phyloP scores from a whole-genome alignment of 805 yeast genomes.

The Yarrowia hollandica region DNA sequence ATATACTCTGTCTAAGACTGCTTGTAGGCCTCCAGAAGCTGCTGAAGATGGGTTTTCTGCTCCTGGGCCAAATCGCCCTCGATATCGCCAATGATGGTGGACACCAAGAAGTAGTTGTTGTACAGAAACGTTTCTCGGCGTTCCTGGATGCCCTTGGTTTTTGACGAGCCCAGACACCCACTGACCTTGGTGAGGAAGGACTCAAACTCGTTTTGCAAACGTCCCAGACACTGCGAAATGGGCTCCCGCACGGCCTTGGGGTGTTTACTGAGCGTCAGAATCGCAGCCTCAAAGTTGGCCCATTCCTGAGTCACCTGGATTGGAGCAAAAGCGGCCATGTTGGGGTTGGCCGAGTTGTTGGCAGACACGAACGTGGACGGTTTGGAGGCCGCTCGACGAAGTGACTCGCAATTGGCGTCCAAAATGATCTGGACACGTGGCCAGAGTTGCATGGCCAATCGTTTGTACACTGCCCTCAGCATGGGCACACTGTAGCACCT shows the following conservation, averaged over 20 bases:
- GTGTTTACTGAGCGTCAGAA: slow-evolving; percentile 55
- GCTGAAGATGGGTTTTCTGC: slow-evolving; percentile 49
- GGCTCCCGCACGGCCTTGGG: slow-evolving; percentile 58
- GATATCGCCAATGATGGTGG: slow-evolving; percentile 54
- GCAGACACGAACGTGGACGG: slow-evolving; percentile 36
- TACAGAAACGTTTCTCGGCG: slow-evolving; percentile 65
- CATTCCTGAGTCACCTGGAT: slow-evolving; percentile 72
- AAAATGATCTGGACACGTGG: slow-evolving; percentile 77
- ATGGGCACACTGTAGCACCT: slow-evolving; percentile 71
- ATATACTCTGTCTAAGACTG: not conserved
- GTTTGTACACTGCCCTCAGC: slow-evolving; percentile 66
- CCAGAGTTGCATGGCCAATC: slow-evolving; percentile 72
- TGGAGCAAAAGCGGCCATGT: slow-evolving; percentile 39
- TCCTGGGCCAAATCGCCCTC: slow-evolving; percentile 47
- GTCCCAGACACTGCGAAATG: slow-evolving; percentile 61
- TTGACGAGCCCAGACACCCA: slow-evolving; percentile 39
- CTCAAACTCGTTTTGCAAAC: slow-evolving; percentile 80
- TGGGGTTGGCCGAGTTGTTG: slow-evolving; percentile 46
- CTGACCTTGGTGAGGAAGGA: slow-evolving; percentile 70
- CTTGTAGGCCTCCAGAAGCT: slow-evolving; percentile 49
- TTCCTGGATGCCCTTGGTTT: slow-evolving; percentile 37
- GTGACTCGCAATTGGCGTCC: slow-evolving; percentile 72
- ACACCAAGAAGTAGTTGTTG: slow-evolving; percentile 65
- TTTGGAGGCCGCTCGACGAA: slow-evolving; percentile 54
- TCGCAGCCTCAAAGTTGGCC: slow-evolving; percentile 67